Conservation (phyloP, 2,329 filamentous ascomycete species). For the Xylariaceae sp. region DNA sequence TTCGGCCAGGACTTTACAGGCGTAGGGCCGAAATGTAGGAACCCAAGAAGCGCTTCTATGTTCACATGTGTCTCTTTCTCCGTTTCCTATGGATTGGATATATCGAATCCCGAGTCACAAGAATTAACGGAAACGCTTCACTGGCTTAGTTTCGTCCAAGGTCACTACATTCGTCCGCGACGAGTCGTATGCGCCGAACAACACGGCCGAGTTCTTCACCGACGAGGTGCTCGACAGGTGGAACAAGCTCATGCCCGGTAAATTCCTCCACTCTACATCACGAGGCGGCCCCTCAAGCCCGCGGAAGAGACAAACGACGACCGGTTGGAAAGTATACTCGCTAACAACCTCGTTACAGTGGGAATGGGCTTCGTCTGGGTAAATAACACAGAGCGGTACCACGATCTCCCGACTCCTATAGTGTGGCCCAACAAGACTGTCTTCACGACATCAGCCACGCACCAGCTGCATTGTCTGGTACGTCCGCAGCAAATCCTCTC, state of each 20-base stretch:
- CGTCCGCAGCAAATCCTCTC: too few species aligned
- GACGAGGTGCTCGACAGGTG: constrained; percentile 33
- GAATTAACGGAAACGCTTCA: background rate
- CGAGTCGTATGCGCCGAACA: constrained; percentile 35
- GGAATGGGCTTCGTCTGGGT: constrained; percentile 34
- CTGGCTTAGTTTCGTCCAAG: constrained; percentile 29
- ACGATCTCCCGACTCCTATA: constrained; percentile 29
- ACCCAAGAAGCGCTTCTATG: background rate
- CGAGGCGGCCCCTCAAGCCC: background rate
- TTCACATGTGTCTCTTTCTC: too few species aligned
- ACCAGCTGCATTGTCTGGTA: constrained; percentile 38
- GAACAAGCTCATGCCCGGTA: constrained; percentile 38
- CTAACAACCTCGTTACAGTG: constrained; percentile 15
- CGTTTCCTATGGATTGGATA: too few species aligned
- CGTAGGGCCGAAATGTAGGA: constrained; percentile 31
- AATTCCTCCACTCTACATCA: constrained; percentile 1
- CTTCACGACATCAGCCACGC: constrained; percentile 37
- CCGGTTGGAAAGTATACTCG: too few species aligned
- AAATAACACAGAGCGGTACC: constrained; percentile 28
- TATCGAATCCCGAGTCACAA: too few species aligned
- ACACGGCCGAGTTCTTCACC: constrained; percentile 35
- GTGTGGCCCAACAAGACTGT: constrained; percentile 32
- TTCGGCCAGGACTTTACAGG: constrained; percentile 36
- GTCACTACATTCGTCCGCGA: constrained; percentile 36
- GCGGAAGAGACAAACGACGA: background rate